Evolutionary conservation across 108 stramenopile species (phyloP), one percentile per base, ranked within the genome.

Genomic region (Seminavis robusta): DNA sequence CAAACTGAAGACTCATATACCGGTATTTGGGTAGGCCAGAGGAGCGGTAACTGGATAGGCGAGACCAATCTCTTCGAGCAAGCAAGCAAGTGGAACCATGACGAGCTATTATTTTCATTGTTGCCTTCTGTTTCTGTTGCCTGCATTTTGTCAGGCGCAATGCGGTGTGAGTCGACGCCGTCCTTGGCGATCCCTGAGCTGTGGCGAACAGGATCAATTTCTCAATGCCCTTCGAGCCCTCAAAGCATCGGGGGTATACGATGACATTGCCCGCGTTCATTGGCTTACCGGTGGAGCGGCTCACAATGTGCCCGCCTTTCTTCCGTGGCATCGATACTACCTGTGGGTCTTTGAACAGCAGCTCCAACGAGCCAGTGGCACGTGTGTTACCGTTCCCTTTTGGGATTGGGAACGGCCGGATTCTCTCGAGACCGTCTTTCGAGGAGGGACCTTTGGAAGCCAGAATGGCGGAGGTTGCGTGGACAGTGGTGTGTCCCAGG

Each of bases 291-390:
- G 42, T 20, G 36, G 37, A 3, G 28, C 54, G 5, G 39, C 54
- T 20, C n/a, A n/a, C n/a, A n/a, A n/a, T n/a, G n/a, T n/a, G n/a
- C n/a, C n/a, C n/a, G 54, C 29, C 26, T 55, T 55, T 27, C 23
- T 55, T 23, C 54, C 54, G 39, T 55, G 54, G 54, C 54, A 55
- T 55, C 54, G 54, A 40, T n/a, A n/a, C n/a, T 55, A 41, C 26
- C 20, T 55, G 29, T 55, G 39, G 37, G 29, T 41, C 0, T 55
- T 55, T 27, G 54, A 55, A 41, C 39, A 55, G 37, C 27, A 23
- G 15, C 7, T 55, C 15, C 54, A 55, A 26, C 39, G 29, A 41
- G 33, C 37, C 13, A 41, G 29, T 10, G 54, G 54, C 2, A 39
- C 8, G 15, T 55, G 54, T 34, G 42, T 55, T 5, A 41, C 39